A percentile compares a stretch with the other conserved stretches of the same genome.
These are phyloP conservation scores for Biancaea sappan DNA, from an alignment of 306 rosid species.

Conservation along the genomic window DNA sequence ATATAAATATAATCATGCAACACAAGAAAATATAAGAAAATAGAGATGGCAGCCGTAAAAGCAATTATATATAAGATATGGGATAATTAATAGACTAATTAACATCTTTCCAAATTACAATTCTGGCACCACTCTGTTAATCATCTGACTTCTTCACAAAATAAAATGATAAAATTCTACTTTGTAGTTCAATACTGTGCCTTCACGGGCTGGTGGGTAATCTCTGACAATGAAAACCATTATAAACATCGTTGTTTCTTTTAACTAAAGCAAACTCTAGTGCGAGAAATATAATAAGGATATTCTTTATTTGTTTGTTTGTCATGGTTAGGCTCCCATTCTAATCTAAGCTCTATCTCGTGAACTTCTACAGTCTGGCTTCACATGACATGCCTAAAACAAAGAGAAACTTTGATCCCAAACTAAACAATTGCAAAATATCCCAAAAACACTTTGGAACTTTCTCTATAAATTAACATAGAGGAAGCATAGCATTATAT, in stretches of 20 bases:
- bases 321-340: conserved; percentile 12
- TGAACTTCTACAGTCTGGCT: conserved; percentile 40
- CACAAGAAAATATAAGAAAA: background rate
- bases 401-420: background rate
- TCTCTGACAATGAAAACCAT: background rate
- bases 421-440: conserved; percentile 18
- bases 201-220: background rate
- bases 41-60: background rate
- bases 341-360: conserved; percentile 36
- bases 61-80: background rate
- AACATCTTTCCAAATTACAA: too few species aligned
- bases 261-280: background rate
- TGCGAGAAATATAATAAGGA: background rate
- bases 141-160: background rate
- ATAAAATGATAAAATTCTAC: background rate
- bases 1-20: background rate
- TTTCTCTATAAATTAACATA: conserved; percentile 37
- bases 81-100: too few species aligned
- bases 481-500: background rate
- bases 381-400: conserved; percentile 52
- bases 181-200: background rate
- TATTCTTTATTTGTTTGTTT: too few species aligned
- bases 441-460: conserved; percentile 1
- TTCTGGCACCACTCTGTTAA: background rate
- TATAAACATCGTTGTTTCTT: background rate